phyloP scores from a whole-genome alignment of 192 early-diverging fungal genomes.

The Coemansia sp. region DNA sequence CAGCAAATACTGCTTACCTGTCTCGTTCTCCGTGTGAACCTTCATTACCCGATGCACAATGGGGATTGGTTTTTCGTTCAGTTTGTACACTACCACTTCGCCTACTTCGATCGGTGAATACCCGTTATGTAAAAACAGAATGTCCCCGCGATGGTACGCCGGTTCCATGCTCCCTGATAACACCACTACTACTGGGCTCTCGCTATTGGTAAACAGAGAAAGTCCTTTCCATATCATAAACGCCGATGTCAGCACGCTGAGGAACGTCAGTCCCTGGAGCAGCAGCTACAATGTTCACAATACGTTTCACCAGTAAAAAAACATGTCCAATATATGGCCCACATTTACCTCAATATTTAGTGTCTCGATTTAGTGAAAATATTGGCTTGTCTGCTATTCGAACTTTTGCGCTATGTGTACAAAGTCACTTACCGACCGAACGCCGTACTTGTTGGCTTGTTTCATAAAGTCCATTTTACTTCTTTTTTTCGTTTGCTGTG shows the following conservation, averaged over 20 bases:
- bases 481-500: constrained; percentile 1
- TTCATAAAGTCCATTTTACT: constrained; percentile 48
- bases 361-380: neutral
- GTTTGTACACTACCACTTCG: constrained; percentile 94
- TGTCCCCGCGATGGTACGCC: constrained; percentile 90
- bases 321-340: neutral
- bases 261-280: constrained; percentile 82
- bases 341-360: neutral
- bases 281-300: constrained; percentile 35
- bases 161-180: constrained; percentile 97
- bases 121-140: constrained; percentile 79
- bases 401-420: neutral
- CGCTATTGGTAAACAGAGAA: constrained; percentile 80
- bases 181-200: constrained; percentile 97
- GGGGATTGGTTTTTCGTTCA: constrained; percentile 83
- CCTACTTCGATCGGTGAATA: constrained; percentile 76
- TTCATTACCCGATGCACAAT: constrained; percentile 97
- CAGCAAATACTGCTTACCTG: constrained; percentile 80
- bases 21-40: constrained; percentile 76
- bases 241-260: constrained; percentile 87
- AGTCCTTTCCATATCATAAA: constrained; percentile 97
- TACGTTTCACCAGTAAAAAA: neutral
- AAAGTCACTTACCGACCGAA: constrained; percentile 46
- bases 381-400: neutral
- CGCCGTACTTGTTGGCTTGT: constrained; percentile 40